A percentile compares a stretch with the other conserved stretches of the same genome.
These are phyloP conservation scores for Diplodia seriata DNA, from an alignment of 2,329 filamentous ascomycete species.

Conservation along the genomic window DNA sequence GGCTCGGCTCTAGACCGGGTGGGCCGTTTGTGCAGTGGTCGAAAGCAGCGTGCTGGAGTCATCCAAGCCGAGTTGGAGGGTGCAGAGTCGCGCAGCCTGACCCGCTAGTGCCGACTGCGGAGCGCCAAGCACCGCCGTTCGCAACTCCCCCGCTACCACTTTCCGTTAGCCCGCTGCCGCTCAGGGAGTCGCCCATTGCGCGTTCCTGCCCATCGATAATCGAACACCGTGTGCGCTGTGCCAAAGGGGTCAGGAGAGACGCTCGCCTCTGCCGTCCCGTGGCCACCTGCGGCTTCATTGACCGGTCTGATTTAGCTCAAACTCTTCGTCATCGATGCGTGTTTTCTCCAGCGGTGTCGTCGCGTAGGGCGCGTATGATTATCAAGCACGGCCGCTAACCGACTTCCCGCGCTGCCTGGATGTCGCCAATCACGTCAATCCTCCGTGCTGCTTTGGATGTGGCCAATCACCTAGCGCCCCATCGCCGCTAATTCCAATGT, in stretches of 20 bases:
- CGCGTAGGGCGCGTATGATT: conserved; percentile 5
- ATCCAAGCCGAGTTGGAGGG: conserved; percentile 2
- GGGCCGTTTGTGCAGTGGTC: background rate
- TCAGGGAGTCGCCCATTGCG: background rate
- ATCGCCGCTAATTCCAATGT: background rate
- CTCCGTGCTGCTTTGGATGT: background rate
- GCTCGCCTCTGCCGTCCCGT: background rate
- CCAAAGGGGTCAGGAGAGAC: background rate
- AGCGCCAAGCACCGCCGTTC: conserved; percentile 15
- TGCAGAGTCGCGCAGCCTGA: background rate
- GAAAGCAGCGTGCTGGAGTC: conserved; percentile 19
- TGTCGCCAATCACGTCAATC: background rate
- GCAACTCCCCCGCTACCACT: conserved; percentile 19
- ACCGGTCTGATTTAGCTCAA: background rate
- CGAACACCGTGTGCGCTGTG: background rate
- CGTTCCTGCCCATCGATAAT: background rate
- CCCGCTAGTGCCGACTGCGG: conserved; percentile 13
- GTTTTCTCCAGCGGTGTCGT: no score
- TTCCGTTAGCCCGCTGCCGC: background rate
- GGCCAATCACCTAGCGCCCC: background rate
- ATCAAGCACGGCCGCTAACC: background rate
- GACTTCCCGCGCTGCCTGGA: background rate
- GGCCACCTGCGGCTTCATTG: background rate
- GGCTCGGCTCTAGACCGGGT: conserved; percentile 11
- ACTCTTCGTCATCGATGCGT: background rate